These are phyloP conservation scores for Exophiala oligosperma DNA, from an alignment of 2,329 filamentous ascomycete species.

Conservation along the genomic window DNA sequence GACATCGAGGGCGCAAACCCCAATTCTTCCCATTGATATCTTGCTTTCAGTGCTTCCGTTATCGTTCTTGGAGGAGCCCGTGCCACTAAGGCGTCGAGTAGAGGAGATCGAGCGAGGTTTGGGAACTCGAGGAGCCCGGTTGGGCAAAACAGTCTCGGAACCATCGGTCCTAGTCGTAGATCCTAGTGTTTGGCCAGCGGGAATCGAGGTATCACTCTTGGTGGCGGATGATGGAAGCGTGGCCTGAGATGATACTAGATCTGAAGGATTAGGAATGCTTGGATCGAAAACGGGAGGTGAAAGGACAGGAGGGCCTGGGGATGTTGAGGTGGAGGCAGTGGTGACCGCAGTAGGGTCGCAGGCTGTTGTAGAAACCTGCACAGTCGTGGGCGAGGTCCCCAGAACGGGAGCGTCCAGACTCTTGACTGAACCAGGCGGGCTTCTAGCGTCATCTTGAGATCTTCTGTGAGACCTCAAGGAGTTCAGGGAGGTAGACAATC, in stretches of 20 bases:
- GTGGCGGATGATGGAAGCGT: constrained; percentile 9
- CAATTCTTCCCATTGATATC: constrained; percentile 65
- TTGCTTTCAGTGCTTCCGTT: constrained; percentile 17
- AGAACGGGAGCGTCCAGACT: constrained; percentile 34
- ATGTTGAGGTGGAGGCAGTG: constrained; percentile 21
- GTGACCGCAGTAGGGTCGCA: constrained; percentile 28
- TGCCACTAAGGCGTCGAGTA: constrained; percentile 27
- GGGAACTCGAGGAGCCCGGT: constrained; percentile 20
- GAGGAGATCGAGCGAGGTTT: constrained; percentile 27
- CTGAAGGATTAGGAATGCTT: constrained; percentile 20
- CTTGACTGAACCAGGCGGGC: constrained; percentile 34
- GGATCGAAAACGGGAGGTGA: constrained; percentile 24
- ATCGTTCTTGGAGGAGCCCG: constrained; percentile 27
- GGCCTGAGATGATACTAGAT: constrained; percentile 24
- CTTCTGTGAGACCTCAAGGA: constrained; percentile 17
- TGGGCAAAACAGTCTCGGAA: constrained; percentile 20
- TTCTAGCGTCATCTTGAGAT: constrained; percentile 22
- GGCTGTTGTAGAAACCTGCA: constrained; percentile 26
- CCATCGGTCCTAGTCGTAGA: constrained; percentile 9
- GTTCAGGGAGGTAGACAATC: constrained; percentile 24
- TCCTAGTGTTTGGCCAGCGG: constrained; percentile 13
- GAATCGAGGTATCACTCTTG: constrained; percentile 12
- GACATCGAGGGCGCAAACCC: constrained; percentile 90
- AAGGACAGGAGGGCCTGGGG: constrained; percentile 26
- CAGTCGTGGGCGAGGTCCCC: constrained; percentile 16